Conservation (phyloP, 129 eudicot genomes). For the Arctium minus region DNA sequence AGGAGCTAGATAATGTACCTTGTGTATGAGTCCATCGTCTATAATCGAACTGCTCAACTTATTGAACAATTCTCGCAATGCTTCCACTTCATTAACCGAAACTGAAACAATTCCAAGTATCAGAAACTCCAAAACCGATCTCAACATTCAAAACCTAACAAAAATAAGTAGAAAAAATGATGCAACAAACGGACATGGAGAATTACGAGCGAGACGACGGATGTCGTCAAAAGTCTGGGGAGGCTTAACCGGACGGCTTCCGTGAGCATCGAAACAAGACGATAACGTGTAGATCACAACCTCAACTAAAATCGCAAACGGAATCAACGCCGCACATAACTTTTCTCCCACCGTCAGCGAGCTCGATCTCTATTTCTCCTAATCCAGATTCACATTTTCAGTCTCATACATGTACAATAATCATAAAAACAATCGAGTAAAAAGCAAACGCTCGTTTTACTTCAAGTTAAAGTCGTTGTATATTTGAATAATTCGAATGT, state of each 20-base stretch:
- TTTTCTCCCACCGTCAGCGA: constrained; percentile 36
- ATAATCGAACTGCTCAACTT: constrained; percentile 48
- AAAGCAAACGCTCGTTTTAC: neutral
- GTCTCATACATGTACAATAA: neutral
- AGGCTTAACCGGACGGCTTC: constrained; percentile 11
- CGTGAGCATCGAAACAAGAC: constrained; percentile 22
- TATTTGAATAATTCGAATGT: neutral
- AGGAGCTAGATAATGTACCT: constrained; percentile 21
- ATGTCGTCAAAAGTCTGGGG: constrained; percentile 24
- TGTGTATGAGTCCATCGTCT: constrained; percentile 53
- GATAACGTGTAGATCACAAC: constrained; percentile 20
- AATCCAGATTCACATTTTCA: constrained; percentile 30
- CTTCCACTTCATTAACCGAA: constrained; percentile 55
- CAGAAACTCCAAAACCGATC: neutral
- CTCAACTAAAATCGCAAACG: constrained; percentile 26
- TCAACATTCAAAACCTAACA: neutral
- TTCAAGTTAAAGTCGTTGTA: neutral
- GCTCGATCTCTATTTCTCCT: constrained; percentile 44
- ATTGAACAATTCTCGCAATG: constrained; percentile 44
- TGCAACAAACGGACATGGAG: constrained; percentile 36
- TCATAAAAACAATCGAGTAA: neutral
- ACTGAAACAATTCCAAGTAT: constrained; percentile 23
- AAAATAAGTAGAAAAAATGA: neutral
- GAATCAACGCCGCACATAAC: constrained; percentile 34
- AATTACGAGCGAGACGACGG: constrained; percentile 35